Evolutionary conservation across 2,329 filamentous ascomycete genomes (phyloP).

Genomic region (Aphanoascus verrucosus): DNA sequence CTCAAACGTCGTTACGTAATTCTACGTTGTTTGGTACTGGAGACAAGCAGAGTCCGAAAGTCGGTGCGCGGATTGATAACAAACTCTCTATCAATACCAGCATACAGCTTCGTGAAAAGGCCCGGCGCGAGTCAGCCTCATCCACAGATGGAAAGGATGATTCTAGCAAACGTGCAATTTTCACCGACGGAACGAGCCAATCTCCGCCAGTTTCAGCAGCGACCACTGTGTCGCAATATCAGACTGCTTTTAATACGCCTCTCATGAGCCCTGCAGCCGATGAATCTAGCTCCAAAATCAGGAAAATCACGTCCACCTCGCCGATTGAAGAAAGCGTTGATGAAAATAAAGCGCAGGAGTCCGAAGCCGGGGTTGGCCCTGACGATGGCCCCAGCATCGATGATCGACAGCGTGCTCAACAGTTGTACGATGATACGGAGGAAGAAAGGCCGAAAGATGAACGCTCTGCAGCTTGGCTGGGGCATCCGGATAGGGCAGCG

Average conservation of each 20-base stretch:
- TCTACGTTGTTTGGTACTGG: neutral
- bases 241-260: conserved; percentile 36
- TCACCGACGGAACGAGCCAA: conserved; percentile 20
- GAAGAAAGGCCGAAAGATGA: conserved; percentile 68
- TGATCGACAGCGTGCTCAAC: conserved; percentile 62
- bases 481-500: conserved; percentile 46
- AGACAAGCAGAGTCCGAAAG: neutral
- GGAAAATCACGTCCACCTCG: neutral
- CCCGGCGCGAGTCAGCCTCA: conserved; percentile 18
- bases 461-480: conserved; percentile 78
- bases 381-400: conserved; percentile 11
- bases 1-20: conserved; percentile 5
- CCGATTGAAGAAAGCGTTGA: conserved; percentile 2
- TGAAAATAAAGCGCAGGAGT: neutral
- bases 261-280: conserved; percentile 22
- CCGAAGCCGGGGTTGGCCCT: neutral
- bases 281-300: neutral
- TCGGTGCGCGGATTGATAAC: conserved; percentile 1
- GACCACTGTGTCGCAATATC: conserved; percentile 33
- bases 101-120: neutral
- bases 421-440: conserved; percentile 76
- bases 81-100: neutral
- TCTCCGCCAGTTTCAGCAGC: conserved; percentile 29
- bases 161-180: conserved; percentile 19
- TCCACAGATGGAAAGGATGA: conserved; percentile 21